Percentiles rank a stretch among this genome's conserved stretches.
phyloP scores from a whole-genome alignment of 805 yeast genomes.

The Starmerella vitae region DNA sequence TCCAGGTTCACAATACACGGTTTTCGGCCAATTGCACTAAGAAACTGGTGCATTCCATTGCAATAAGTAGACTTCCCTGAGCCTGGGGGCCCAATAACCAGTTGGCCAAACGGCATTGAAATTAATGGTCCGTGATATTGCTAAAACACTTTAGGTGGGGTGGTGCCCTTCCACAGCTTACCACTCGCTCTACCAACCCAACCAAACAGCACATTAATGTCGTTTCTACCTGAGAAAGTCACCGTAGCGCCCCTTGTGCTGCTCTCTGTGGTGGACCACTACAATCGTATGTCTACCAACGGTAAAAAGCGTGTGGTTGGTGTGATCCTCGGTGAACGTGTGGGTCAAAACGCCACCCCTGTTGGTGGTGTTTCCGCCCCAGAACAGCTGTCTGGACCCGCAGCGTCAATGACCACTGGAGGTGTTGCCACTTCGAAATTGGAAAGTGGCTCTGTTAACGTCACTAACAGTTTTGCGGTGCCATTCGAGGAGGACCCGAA shows the following conservation, averaged over 20 bases:
- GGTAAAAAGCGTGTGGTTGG: slow-evolving; percentile 81
- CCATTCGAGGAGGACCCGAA: slow-evolving; percentile 96
- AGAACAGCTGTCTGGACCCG: not conserved
- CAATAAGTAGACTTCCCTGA: slow-evolving; percentile 94
- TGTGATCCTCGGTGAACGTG: slow-evolving; percentile 73
- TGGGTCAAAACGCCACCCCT: slow-evolving; percentile 4
- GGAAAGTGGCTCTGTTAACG: slow-evolving; percentile 39
- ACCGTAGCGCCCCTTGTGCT: slow-evolving; percentile 92
- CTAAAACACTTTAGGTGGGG: not conserved
- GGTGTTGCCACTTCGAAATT: not conserved
- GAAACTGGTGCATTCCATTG: slow-evolving; percentile 78
- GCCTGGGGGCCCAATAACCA: slow-evolving; percentile 97
- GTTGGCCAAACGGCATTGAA: slow-evolving; percentile 52
- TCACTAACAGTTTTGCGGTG: slow-evolving; percentile 87
- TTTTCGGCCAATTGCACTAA: slow-evolving; percentile 86
- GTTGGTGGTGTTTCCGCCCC: not conserved
- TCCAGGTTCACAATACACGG: slow-evolving; percentile 77
- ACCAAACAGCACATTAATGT: slow-evolving; percentile 6
- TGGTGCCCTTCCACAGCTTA: not conserved
- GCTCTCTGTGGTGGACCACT: slow-evolving; percentile 89
- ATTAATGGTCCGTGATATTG: not conserved
- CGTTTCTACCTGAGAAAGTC: slow-evolving; percentile 36
- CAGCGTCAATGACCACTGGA: not conserved
- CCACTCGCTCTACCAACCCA: not conserved
- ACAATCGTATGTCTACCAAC: slow-evolving; percentile 67